Percentiles rank a stretch among this genome's conserved stretches.
These are phyloP conservation scores for Lophiotrema nucula DNA, from an alignment of 495 filamentous ascomycete genomes.

Conservation along the genomic window DNA sequence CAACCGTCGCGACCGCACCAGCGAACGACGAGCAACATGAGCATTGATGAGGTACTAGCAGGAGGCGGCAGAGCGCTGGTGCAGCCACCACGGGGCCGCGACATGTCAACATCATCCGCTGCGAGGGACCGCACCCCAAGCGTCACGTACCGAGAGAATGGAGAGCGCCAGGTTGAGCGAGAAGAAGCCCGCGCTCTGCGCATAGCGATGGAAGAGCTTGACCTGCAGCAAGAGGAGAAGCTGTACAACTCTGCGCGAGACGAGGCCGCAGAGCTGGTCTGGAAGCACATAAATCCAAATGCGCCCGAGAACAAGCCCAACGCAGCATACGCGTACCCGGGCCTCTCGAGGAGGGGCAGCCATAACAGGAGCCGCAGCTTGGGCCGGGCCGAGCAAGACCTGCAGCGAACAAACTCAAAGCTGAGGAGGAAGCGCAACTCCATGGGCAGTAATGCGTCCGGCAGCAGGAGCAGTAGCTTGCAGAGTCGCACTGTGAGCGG, in stretches of 20 bases:
- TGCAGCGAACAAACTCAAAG: constrained; percentile 28
- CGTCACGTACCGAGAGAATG: constrained; percentile 73
- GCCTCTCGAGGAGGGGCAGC: constrained; percentile 60
- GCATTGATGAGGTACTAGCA: constrained; percentile 26
- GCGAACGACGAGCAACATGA: constrained; percentile 30
- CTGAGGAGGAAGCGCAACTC: constrained; percentile 31
- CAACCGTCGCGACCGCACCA: constrained; percentile 13
- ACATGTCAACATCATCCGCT: constrained; percentile 10
- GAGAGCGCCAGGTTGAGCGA: constrained; percentile 80
- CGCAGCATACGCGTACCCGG: constrained; percentile 61
- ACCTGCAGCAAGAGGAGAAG: constrained; percentile 65
- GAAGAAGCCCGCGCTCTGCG: constrained; percentile 77
- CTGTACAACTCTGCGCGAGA: constrained; percentile 75
- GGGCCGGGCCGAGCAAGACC: constrained; percentile 50
- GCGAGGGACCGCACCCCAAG: constrained; percentile 18
- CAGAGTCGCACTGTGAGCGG: constrained; percentile 32
- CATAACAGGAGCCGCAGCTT: constrained; percentile 62
- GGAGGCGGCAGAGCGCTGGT: constrained; percentile 27
- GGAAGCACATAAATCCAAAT: constrained; percentile 72
- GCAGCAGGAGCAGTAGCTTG: constrained; percentile 28
- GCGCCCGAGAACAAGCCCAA: constrained; percentile 54
- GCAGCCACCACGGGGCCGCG: constrained; percentile 24
- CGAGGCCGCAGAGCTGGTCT: constrained; percentile 85
- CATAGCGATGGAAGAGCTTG: constrained; percentile 78
- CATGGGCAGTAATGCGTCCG: constrained; percentile 19